phyloP scores from a whole-genome alignment of 306 rosid genomes.

The Abrus precatorius region DNA sequence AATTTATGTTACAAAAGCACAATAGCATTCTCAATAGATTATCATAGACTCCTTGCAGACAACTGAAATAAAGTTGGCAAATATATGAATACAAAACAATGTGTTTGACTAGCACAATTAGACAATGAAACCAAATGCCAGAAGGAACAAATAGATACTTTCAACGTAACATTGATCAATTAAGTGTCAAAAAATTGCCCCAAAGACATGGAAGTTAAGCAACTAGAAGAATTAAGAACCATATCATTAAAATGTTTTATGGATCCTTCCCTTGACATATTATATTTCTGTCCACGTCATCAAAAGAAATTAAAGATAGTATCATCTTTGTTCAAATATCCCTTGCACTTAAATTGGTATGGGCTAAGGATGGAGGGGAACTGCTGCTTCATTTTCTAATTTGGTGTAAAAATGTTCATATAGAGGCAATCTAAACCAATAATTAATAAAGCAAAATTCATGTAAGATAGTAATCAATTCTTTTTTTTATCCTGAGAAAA shows the following conservation, averaged over 20 bases:
- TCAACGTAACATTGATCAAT: constrained; percentile 11
- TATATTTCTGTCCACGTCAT: constrained; percentile 26
- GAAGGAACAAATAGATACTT: constrained; percentile 36
- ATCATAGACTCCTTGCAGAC: constrained; percentile 20
- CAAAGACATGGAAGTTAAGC: constrained; percentile 42
- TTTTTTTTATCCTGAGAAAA: constrained; percentile 21
- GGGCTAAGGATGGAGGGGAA: constrained; percentile 11
- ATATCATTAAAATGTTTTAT: constrained; percentile 26
- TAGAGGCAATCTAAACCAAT: constrained; percentile 17
- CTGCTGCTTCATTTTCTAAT: constrained; percentile 7
- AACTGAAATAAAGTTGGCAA: constrained; percentile 37
- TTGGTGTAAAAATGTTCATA: background rate
- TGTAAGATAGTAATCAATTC: background rate
- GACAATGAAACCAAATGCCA: constrained; percentile 39
- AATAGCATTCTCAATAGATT: constrained; percentile 29
- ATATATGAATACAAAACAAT: constrained; percentile 36
- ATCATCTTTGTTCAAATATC: constrained; percentile 13
- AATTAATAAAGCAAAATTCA: constrained; percentile 3
- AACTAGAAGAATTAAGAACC: constrained; percentile 30
- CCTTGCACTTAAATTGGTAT: constrained; percentile 1
- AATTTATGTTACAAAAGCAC: constrained; percentile 46
- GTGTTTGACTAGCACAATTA: constrained; percentile 40
- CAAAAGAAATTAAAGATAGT: constrained; percentile 6
- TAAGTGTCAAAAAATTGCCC: constrained; percentile 22
- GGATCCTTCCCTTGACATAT: constrained; percentile 31